These are phyloP conservation scores for Handroanthus guayacan DNA, from an alignment of 257 asterid species.

Conservation along the genomic window DNA sequence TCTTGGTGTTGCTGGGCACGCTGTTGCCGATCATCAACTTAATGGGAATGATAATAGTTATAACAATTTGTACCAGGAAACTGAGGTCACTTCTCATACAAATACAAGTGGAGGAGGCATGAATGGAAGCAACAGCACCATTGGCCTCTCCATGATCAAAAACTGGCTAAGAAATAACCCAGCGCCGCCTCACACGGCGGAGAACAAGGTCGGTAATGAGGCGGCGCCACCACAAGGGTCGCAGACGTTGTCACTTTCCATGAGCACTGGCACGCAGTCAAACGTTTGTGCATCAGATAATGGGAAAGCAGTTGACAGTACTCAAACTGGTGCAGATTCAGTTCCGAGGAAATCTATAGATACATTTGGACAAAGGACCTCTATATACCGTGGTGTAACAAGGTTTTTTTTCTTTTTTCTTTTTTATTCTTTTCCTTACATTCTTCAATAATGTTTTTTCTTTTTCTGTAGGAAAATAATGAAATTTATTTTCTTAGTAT, in stretches of 20 bases:
- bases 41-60: conserved; percentile 10
- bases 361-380: conserved; percentile 89
- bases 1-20: conserved; percentile 40
- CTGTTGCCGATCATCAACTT: conserved; percentile 23
- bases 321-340: conserved; percentile 49
- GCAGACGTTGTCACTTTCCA: conserved; percentile 71
- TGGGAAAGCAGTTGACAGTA: conserved; percentile 28
- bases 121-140: conserved; percentile 29
- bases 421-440: neutral
- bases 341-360: conserved; percentile 75
- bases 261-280: conserved; percentile 68
- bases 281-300: too few relatives aligned
- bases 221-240: conserved; percentile 12
- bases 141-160: conserved; percentile 86
- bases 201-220: conserved; percentile 28
- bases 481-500: neutral
- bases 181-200: conserved; percentile 28
- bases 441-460: neutral
- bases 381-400: conserved; percentile 94
- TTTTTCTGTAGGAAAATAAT: neutral
- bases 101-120: conserved; percentile 16
- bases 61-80: conserved; percentile 40
- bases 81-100: conserved; percentile 37
- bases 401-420: conserved; percentile 5
- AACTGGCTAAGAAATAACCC: conserved; percentile 80